Percentiles rank a stretch among this genome's conserved stretches.
Conservation (phyloP, 176 grass and related monocot species). For the Cenchrus americanus region DNA sequence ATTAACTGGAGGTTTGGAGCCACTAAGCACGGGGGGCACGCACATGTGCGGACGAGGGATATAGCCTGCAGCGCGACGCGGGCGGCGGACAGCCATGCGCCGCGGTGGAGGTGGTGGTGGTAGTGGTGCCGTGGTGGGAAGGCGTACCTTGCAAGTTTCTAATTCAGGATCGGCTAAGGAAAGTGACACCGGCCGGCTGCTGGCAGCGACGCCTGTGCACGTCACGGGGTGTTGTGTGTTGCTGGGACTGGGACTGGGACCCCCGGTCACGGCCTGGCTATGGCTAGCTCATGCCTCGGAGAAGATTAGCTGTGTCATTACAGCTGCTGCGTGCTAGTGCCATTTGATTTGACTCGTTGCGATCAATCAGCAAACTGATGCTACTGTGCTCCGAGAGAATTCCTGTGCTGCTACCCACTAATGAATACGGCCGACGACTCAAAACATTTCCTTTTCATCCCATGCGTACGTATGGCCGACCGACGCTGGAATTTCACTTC, state of each 20-base stretch:
- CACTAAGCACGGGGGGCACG: not conserved
- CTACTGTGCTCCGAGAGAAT: not conserved
- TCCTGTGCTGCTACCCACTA: not conserved
- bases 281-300: not conserved
- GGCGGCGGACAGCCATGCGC: slow-evolving; percentile 18
- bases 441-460: not conserved
- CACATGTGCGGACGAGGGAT: not conserved
- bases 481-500: not conserved
- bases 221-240: too few species aligned
- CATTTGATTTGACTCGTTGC: not conserved
- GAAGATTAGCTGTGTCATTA: not conserved
- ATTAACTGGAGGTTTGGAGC: slow-evolving; percentile 16
- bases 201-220: too few species aligned
- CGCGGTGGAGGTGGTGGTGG: not conserved
- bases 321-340: not conserved
- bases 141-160: slow-evolving; percentile 50
- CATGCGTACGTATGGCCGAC: not conserved
- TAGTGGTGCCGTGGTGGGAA: slow-evolving; percentile 9
- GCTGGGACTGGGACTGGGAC: not conserved
- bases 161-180: slow-evolving; percentile 44
- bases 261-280: not conserved
- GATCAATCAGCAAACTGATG: not conserved
- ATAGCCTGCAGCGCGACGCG: slow-evolving; percentile 1
- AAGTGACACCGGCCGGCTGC: slow-evolving; percentile 17
- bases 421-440: not conserved